Evolutionary conservation across 139 green algal species (phyloP).

Genomic region (Desmodesmus armatus): DNA sequence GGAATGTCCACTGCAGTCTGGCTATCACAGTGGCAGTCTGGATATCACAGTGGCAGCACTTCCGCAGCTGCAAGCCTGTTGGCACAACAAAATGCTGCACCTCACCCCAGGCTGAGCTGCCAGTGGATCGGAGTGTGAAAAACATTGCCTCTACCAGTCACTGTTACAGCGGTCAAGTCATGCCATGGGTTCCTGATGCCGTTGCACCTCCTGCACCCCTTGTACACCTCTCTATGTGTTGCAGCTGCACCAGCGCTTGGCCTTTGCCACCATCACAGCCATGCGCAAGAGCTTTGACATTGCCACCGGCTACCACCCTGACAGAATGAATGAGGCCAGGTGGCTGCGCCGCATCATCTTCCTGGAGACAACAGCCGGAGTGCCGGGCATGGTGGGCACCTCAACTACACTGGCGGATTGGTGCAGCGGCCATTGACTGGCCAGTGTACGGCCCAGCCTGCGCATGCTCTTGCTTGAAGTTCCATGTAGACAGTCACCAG

Average conservation of each 20-base stretch:
- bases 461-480: too few species aligned
- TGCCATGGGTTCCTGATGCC: too few species aligned
- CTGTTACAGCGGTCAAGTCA: not conserved
- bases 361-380: constrained; percentile 93
- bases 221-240: not conserved
- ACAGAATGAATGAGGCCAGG: constrained; percentile 76
- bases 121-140: not conserved
- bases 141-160: not conserved
- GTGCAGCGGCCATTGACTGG: too few species aligned
- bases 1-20: too few species aligned
- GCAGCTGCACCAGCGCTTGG: constrained; percentile 58
- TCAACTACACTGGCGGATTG: too few species aligned
- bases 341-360: constrained; percentile 90
- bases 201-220: not conserved
- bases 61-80: not conserved
- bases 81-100: not conserved
- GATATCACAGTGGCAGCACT: not conserved
- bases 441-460: too few species aligned
- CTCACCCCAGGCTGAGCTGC: too few species aligned
- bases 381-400: too few species aligned
- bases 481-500: too few species aligned
- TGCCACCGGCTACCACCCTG: constrained; percentile 71
- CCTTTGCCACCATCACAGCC: constrained; percentile 38
- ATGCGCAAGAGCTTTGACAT: constrained; percentile 76
- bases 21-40: not conserved